Evolutionary conservation across 345 rosid species (phyloP).

Genomic region (Clarkia xantiana): DNA sequence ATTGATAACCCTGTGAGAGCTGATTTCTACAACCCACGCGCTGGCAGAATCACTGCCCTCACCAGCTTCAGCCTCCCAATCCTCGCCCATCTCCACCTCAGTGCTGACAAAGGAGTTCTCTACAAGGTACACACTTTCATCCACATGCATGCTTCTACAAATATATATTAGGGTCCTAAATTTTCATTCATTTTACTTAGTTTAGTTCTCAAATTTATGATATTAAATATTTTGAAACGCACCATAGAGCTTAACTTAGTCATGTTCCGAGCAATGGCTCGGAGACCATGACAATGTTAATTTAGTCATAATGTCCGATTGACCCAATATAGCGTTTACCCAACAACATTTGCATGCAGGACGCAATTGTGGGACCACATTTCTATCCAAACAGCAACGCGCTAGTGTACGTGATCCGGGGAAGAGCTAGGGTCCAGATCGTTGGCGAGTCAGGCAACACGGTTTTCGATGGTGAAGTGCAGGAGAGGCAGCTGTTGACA

Average conservation of each 20-base stretch:
- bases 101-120: constrained; percentile 35
- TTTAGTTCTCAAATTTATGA: too few relatives aligned
- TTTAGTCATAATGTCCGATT: too few relatives aligned
- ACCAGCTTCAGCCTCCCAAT: constrained; percentile 43
- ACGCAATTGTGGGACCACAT: constrained; percentile 21
- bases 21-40: constrained; percentile 43
- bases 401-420: constrained; percentile 18
- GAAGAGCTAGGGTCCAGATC: constrained; percentile 20
- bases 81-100: constrained; percentile 33
- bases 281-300: too few relatives aligned
- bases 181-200: too few relatives aligned
- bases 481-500: constrained; percentile 21
- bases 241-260: too few relatives aligned
- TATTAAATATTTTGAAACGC: too few relatives aligned
- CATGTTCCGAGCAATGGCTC: too few relatives aligned
- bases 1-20: constrained; percentile 32
- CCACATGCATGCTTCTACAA: too few relatives aligned
- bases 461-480: constrained; percentile 15
- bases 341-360: constrained; percentile 18
- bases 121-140: constrained; percentile 12
- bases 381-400: constrained; percentile 30
- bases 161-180: too few relatives aligned
- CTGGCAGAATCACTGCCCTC: constrained; percentile 38
- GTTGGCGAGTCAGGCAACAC: constrained; percentile 15
- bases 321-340: too few relatives aligned